A percentile compares a stretch with the other conserved stretches of the same genome.
Conservation (phyloP, 306 rosid genomes). For the Prunus davidiana region DNA sequence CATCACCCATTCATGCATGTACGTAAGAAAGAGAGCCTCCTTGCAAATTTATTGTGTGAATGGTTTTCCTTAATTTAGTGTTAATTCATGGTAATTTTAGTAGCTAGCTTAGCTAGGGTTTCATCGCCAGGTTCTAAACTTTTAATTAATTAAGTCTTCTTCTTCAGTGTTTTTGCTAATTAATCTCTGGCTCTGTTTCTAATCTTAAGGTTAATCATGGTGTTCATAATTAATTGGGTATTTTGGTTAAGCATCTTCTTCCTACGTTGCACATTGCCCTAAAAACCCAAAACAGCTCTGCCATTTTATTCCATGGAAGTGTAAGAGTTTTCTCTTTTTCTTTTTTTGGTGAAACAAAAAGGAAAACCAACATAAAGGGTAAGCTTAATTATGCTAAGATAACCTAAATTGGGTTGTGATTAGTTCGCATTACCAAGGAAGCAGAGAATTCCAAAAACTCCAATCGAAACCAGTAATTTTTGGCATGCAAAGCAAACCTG, state of each 20-base stretch:
- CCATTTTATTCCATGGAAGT: background rate
- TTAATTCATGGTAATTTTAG: background rate
- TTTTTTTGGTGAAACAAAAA: background rate
- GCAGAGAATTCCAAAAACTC: background rate
- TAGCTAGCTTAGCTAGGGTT: conserved; percentile 15
- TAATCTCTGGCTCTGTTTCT: background rate
- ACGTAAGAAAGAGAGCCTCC: background rate
- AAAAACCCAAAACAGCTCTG: background rate
- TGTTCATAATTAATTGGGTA: background rate
- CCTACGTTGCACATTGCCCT: background rate
- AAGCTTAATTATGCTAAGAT: background rate
- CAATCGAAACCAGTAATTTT: background rate
- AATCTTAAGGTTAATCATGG: background rate
- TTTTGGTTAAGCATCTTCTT: background rate
- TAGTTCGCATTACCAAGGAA: background rate
- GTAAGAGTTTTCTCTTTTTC: background rate
- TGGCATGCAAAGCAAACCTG: conserved; percentile 9
- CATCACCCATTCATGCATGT: background rate
- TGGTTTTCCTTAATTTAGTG: background rate
- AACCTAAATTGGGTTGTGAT: background rate
- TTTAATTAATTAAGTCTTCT: background rate
- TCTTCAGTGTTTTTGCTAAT: background rate
- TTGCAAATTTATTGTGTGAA: background rate
- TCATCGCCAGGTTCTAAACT: background rate
- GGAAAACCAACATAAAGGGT: background rate